phyloP scores from a whole-genome alignment of 345 rosid genomes.

The Syzygium aromaticum region DNA sequence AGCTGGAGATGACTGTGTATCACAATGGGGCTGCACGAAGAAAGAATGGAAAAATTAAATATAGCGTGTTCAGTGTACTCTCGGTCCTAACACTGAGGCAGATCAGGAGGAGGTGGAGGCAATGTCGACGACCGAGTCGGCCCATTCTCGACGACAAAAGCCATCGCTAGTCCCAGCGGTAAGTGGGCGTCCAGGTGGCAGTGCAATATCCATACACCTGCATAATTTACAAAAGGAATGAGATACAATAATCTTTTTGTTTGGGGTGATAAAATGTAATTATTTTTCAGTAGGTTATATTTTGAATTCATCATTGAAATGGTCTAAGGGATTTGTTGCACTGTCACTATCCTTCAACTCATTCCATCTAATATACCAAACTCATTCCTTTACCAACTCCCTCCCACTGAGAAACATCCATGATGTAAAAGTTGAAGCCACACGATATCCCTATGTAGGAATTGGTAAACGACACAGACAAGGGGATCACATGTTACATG shows the following conservation, averaged over 20 bases:
- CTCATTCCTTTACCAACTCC: neutral
- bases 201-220: constrained; percentile 11
- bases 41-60: neutral
- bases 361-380: neutral
- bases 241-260: neutral
- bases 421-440: neutral
- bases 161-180: constrained; percentile 4
- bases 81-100: constrained; percentile 6
- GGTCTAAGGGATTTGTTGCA: neutral
- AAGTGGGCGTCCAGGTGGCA: constrained; percentile 10
- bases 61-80: neutral
- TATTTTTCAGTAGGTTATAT: neutral
- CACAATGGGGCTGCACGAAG: neutral
- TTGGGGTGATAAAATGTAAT: neutral
- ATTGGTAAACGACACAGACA: too few relatives aligned
- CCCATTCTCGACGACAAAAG: constrained; percentile 5
- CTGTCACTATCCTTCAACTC: neutral
- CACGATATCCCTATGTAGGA: neutral
- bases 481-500: neutral
- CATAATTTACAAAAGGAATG: neutral
- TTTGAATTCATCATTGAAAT: neutral
- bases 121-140: constrained; percentile 1
- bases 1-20: neutral
- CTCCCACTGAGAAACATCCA: neutral
- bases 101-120: constrained; percentile 11